Conservation (phyloP, 768 basidiomycete genomes). For the Infundibulicybe gibba region DNA sequence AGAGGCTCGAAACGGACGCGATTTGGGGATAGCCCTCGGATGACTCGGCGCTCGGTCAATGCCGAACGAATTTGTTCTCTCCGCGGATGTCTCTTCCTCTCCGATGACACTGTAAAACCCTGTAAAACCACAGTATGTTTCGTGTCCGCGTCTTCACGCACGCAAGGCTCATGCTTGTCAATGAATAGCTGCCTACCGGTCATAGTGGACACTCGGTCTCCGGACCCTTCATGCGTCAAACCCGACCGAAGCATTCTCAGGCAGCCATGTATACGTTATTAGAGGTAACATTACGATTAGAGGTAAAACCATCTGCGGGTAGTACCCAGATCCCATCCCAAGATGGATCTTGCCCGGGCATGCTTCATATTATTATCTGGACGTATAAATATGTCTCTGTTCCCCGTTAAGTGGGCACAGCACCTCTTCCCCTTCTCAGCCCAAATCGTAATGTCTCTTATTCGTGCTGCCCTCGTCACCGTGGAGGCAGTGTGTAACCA, state of each 20-base stretch:
- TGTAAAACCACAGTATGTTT: too few species aligned
- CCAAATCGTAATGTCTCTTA: constrained; percentile 37
- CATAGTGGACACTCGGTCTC: too few species aligned
- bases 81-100: too few species aligned
- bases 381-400: background rate
- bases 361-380: background rate
- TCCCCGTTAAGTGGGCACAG: background rate
- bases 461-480: constrained; percentile 42
- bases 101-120: too few species aligned
- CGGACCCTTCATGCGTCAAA: too few species aligned
- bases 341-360: background rate
- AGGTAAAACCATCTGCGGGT: background rate
- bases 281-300: background rate
- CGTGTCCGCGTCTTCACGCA: too few species aligned
- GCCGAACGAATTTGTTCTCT: too few species aligned
- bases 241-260: too few species aligned
- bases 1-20: background rate
- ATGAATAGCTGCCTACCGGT: too few species aligned
- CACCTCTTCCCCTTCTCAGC: background rate
- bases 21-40: too few species aligned
- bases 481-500: constrained; percentile 50
- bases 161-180: too few species aligned
- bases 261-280: background rate
- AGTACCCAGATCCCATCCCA: background rate
- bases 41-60: too few species aligned